phyloP scores from a whole-genome alignment of 176 grass and related monocot species.

The Oryza coarctata region DNA sequence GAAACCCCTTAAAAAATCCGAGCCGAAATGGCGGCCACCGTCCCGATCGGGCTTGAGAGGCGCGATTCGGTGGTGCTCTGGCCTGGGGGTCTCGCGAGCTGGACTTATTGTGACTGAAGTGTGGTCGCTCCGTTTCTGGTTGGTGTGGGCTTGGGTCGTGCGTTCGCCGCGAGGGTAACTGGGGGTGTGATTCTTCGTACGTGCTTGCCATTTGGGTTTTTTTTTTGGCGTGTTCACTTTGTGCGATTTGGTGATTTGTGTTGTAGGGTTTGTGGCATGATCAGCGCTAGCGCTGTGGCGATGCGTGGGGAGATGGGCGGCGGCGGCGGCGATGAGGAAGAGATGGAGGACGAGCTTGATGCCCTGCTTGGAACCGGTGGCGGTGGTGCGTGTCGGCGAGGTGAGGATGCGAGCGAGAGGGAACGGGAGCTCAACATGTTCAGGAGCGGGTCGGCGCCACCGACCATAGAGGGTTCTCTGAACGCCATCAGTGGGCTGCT shows the following conservation, averaged over 20 bases:
- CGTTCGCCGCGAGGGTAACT: constrained; percentile 26
- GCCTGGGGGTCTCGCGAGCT: constrained; percentile 8
- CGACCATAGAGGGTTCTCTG: constrained; percentile 84
- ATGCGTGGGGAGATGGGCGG: constrained; percentile 53
- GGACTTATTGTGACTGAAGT: not conserved
- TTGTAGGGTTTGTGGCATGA: constrained; percentile 44
- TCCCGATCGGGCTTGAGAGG: constrained; percentile 36
- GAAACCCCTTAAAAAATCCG: constrained; percentile 24
- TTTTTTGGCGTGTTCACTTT: not conserved
- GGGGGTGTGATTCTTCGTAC: not conserved
- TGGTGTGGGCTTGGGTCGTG: constrained; percentile 10
- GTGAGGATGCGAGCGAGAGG: constrained; percentile 47
- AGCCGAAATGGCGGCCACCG: constrained; percentile 31
- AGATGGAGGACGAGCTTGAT: constrained; percentile 62
- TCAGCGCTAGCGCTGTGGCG: constrained; percentile 50
- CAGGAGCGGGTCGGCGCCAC: constrained; percentile 88
- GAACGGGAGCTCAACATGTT: constrained; percentile 74
- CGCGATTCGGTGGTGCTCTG: constrained; percentile 31
- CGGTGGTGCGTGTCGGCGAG: constrained; percentile 46
- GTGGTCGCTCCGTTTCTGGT: constrained; percentile 11
- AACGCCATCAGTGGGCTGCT: constrained; percentile 61
- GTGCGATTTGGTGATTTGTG: constrained; percentile 28
- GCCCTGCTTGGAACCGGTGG: constrained; percentile 46
- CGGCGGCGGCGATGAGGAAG: constrained; percentile 43
- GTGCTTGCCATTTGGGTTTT: constrained; percentile 15